Conservation (phyloP, 805 yeast genomes). For the Saccharomycopsis fermentans region DNA sequence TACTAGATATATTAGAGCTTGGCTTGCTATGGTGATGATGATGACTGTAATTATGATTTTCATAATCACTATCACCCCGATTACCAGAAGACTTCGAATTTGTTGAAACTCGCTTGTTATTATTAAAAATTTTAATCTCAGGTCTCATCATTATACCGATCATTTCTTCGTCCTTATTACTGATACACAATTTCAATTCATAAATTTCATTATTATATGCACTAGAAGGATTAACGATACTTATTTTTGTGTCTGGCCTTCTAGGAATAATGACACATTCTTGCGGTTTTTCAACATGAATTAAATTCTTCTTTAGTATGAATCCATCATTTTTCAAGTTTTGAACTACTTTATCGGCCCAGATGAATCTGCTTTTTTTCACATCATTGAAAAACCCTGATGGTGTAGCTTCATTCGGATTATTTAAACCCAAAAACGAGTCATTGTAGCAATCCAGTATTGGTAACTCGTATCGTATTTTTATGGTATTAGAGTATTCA, state of each 20-base stretch:
- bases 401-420: conserved; percentile 8
- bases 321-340: conserved; percentile 4
- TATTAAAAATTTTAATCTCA: conserved; percentile 10
- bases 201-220: conserved; percentile 28
- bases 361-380: conserved; percentile 8
- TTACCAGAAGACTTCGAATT: background rate
- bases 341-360: conserved; percentile 15
- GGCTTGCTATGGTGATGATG: conserved; percentile 10
- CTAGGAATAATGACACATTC: conserved; percentile 29
- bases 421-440: conserved; percentile 6
- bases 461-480: background rate
- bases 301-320: conserved; percentile 4
- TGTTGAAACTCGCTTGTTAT: background rate
- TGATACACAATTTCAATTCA: conserved; percentile 21
- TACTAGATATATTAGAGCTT: conserved; percentile 11
- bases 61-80: background rate
- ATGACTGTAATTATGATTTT: too few relatives aligned
- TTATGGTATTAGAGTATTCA: background rate
- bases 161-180: conserved; percentile 26
- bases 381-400: conserved; percentile 3
- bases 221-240: conserved; percentile 21
- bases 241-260: conserved; percentile 27
- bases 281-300: conserved; percentile 20
- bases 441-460: conserved; percentile 1
- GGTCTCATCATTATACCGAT: conserved; percentile 25